Percentiles rank a stretch among this genome's conserved stretches.
Conservation (phyloP, 1,284 basidiomycete genomes). For the Taiwanofungus camphoratus region DNA sequence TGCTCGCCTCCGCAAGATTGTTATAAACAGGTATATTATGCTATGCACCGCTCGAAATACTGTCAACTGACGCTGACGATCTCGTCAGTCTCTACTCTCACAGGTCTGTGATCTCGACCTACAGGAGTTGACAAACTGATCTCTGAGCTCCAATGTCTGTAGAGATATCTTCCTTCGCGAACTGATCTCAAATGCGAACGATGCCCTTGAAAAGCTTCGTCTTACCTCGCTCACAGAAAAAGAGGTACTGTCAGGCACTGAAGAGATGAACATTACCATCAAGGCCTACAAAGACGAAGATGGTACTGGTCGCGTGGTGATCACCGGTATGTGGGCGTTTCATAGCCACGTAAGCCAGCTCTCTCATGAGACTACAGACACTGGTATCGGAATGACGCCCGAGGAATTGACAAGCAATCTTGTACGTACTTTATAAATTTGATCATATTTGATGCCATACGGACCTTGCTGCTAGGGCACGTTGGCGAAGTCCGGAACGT, state of each 20-base stretch:
- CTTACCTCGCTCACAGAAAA: slow-evolving; percentile 81
- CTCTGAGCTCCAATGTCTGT: slow-evolving; percentile 6
- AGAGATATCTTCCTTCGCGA: slow-evolving; percentile 94
- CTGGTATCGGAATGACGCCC: slow-evolving; percentile 89
- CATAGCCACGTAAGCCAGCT: not conserved
- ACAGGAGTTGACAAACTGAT: not conserved
- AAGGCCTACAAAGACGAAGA: slow-evolving; percentile 65
- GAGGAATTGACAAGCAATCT: slow-evolving; percentile 77
- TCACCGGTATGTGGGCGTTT: slow-evolving; percentile 52
- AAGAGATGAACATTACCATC: slow-evolving; percentile 83
- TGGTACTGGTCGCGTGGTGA: slow-evolving; percentile 65
- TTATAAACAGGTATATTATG: slow-evolving; percentile 71
- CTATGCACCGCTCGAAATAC: not conserved
- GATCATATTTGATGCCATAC: not conserved
- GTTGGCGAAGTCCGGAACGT: slow-evolving; percentile 90
- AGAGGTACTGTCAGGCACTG: slow-evolving; percentile 59
- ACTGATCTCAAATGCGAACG: slow-evolving; percentile 90
- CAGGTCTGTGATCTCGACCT: slow-evolving; percentile 37
- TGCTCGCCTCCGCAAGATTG: slow-evolving; percentile 83
- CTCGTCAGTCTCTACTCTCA: slow-evolving; percentile 57
- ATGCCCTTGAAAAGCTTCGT: slow-evolving; percentile 91
- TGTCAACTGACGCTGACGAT: not conserved
- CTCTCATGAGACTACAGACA: slow-evolving; percentile 51
- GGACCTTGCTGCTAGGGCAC: slow-evolving; percentile 55
- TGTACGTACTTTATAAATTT: slow-evolving; percentile 35